A percentile compares a stretch with the other conserved stretches of the same genome.
phyloP scores from a whole-genome alignment of 176 grass and related monocot species.

The Cymbopogon citratus region DNA sequence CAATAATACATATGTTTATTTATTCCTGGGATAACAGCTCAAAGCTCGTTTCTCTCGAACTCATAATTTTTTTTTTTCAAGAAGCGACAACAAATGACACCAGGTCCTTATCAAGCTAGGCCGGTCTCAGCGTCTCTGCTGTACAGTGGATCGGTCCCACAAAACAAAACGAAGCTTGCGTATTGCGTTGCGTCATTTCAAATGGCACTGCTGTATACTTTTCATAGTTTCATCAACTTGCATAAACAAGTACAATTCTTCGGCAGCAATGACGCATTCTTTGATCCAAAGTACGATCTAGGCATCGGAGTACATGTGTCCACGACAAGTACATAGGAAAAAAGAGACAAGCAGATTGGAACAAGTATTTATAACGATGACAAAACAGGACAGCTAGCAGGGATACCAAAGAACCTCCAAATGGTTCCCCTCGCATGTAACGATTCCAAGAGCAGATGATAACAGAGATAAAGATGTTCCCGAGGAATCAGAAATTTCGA shows the following conservation, averaged over 20 bases:
- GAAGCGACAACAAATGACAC: neutral
- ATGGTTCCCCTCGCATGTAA: constrained; percentile 23
- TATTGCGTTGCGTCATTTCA: neutral
- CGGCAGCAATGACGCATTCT: neutral
- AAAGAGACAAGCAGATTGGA: neutral
- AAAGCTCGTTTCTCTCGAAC: neutral
- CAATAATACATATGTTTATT: neutral
- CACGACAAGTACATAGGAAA: neutral
- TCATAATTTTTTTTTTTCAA: neutral
- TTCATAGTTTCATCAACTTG: neutral
- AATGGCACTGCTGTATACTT: neutral
- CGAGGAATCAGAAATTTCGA: constrained; percentile 10
- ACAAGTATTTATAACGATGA: constrained; percentile 21
- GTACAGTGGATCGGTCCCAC: neutral
- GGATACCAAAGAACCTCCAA: constrained; percentile 3
- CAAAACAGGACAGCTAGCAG: constrained; percentile 1
- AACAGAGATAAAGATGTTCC: constrained; percentile 1
- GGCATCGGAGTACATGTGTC: neutral
- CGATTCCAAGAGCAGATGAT: neutral
- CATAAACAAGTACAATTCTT: neutral
- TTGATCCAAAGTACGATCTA: neutral
- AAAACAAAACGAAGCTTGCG: constrained; percentile 7
- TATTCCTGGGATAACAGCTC: neutral
- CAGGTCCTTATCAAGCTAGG: constrained; percentile 10
- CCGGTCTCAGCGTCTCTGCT: neutral